phyloP scores from a whole-genome alignment of 2,329 filamentous ascomycete genomes.

The Botrytis fabae region DNA sequence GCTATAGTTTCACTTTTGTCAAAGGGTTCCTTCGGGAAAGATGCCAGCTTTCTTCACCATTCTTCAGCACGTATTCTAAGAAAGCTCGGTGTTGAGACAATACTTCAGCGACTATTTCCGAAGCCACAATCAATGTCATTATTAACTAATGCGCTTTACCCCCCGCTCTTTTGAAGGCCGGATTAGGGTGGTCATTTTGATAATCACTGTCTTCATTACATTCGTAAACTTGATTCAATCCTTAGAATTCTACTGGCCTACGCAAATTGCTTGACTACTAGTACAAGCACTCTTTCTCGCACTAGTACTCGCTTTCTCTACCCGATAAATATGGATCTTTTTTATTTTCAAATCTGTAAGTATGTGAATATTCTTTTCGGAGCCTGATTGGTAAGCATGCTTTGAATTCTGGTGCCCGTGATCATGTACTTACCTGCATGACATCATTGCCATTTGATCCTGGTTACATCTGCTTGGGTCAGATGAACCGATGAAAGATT shows the following conservation, averaged over 20 bases:
- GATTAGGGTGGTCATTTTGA: background rate
- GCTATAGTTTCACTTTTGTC: background rate
- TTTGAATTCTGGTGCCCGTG: background rate
- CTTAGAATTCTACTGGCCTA: background rate
- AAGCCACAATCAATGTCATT: background rate
- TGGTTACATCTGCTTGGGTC: background rate
- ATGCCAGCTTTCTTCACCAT: background rate
- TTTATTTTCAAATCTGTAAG: background rate
- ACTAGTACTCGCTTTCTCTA: background rate
- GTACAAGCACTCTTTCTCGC: background rate
- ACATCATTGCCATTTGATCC: background rate
- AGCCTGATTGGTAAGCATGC: background rate
- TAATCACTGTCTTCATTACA: background rate
- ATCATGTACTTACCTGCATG: background rate
- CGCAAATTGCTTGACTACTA: background rate
- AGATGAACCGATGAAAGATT: background rate
- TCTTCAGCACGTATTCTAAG: background rate
- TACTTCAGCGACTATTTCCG: background rate
- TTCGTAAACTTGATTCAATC: background rate
- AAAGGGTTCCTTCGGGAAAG: background rate
- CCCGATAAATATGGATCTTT: background rate
- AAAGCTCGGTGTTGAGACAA: background rate
- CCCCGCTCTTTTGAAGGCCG: background rate
- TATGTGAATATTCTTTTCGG: too few species aligned
- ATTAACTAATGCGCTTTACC: background rate